phyloP scores from a whole-genome alignment of 2,329 filamentous ascomycete genomes.

The Cercospora sesami region DNA sequence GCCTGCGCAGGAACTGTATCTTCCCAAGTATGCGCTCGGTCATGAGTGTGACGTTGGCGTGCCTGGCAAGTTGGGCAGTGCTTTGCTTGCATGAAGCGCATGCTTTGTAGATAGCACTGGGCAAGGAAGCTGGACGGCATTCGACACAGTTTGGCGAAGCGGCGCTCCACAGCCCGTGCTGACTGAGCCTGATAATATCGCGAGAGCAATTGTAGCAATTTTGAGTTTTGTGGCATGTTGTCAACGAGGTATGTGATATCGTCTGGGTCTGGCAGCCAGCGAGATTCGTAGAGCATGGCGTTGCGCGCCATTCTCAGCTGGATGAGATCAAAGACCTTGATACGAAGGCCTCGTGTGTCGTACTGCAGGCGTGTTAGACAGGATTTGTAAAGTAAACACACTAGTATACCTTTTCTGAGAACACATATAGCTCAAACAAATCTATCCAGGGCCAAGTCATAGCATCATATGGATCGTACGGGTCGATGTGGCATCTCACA shows the following conservation, averaged over 20 bases:
- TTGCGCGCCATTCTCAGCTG: conserved; percentile 14
- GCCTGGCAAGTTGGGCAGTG: not conserved
- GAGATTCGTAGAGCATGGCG: not conserved
- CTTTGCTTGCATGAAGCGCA: conserved; percentile 4
- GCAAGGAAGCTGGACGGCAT: conserved; percentile 2
- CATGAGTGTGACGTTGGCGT: not conserved
- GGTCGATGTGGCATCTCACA: not conserved
- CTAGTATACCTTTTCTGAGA: conserved; percentile 15
- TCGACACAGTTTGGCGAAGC: not conserved
- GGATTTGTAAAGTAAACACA: not conserved
- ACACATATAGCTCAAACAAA: conserved; percentile 21
- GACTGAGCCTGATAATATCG: not conserved
- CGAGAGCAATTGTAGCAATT: not conserved
- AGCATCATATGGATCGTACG: conserved; percentile 3
- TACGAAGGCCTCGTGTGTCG: conserved; percentile 18
- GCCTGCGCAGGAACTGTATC: not conserved
- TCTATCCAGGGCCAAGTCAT: conserved; percentile 16
- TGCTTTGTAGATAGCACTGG: conserved; percentile 1
- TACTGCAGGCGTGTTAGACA: not conserved
- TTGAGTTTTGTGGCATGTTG: conserved; percentile 1
- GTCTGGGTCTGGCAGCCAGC: not conserved
- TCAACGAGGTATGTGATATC: conserved; percentile 9
- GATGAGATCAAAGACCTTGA: conserved; percentile 15
- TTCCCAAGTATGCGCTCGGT: conserved; percentile 2
- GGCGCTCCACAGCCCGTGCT: not conserved